phyloP scores from a whole-genome alignment of 148 eudicot species.

The Pharnaceum exiguum region DNA sequence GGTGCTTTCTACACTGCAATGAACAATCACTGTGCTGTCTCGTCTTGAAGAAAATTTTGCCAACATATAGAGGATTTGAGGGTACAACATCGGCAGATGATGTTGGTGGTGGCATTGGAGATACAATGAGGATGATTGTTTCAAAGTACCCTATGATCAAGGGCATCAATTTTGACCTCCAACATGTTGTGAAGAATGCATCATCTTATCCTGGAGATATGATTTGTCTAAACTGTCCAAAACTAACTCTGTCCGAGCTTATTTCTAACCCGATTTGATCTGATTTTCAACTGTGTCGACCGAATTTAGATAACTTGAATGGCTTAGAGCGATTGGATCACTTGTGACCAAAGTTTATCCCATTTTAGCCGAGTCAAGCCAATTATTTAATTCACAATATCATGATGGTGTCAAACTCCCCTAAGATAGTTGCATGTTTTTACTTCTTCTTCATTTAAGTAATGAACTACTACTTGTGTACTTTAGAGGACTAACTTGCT shows the following conservation, averaged over 20 bases:
- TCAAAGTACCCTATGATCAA: constrained; percentile 14
- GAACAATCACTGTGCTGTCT: constrained; percentile 14
- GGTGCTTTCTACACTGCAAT: constrained; percentile 13
- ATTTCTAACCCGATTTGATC: not conserved
- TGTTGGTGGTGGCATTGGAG: constrained; percentile 22
- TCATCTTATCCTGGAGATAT: constrained; percentile 14
- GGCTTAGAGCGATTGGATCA: too few relatives aligned
- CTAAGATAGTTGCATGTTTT: too few relatives aligned
- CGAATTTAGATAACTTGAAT: too few relatives aligned
- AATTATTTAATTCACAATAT: too few relatives aligned
- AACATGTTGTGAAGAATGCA: constrained; percentile 20
- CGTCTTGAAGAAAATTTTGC: constrained; percentile 11
- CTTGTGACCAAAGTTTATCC: too few relatives aligned
- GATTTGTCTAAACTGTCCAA: not conserved
- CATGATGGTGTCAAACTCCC: too few relatives aligned
- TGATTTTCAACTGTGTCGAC: too few relatives aligned
- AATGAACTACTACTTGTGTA: not conserved
- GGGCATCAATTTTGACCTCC: constrained; percentile 24
- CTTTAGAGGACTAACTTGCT: not conserved
- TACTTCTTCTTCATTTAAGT: not conserved
- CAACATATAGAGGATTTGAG: constrained; percentile 13
- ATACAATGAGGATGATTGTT: constrained; percentile 14
- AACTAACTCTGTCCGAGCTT: not conserved
- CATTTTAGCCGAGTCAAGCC: too few relatives aligned
- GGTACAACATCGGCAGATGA: constrained; percentile 10